Conservation (phyloP, 1,284 basidiomycete genomes). For the Naganishia cerealis region DNA sequence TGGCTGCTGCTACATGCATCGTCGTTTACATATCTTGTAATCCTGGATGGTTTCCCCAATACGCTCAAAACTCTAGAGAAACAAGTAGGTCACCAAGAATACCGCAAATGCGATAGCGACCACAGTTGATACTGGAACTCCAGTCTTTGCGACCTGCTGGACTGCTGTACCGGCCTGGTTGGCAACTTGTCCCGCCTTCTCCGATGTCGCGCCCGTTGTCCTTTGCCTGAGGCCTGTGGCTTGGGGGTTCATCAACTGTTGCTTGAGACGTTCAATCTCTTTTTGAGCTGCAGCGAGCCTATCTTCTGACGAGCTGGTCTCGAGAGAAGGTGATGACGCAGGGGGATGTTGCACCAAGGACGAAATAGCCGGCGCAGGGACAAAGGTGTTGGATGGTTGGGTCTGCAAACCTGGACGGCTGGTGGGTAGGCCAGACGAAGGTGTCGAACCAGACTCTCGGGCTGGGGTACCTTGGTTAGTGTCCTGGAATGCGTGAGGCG, state of each 20-base stretch:
- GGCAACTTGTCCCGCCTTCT: slow-evolving; percentile 1
- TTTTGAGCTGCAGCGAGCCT: slow-evolving; percentile 12
- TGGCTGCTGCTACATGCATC: neutral
- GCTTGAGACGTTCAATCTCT: slow-evolving; percentile 31
- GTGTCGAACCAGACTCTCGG: slow-evolving; percentile 10
- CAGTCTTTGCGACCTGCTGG: slow-evolving; percentile 19
- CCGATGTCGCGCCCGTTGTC: slow-evolving; percentile 11
- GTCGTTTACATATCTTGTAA: neutral
- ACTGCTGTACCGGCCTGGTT: slow-evolving; percentile 17
- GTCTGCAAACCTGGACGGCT: slow-evolving; percentile 13
- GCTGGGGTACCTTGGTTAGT: neutral
- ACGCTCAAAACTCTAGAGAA: slow-evolving; percentile 17
- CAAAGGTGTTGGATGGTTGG: slow-evolving; percentile 26
- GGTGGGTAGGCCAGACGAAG: neutral
- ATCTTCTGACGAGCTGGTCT: neutral
- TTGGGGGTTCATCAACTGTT: slow-evolving; percentile 18
- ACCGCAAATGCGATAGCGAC: slow-evolving; percentile 26
- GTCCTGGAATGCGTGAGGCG: slow-evolving; percentile 15
- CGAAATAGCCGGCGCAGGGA: slow-evolving; percentile 16
- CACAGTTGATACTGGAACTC: slow-evolving; percentile 27
- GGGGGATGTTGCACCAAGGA: slow-evolving; percentile 19
- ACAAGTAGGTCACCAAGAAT: slow-evolving; percentile 31
- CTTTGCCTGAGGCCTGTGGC: slow-evolving; percentile 31
- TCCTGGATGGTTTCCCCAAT: neutral
- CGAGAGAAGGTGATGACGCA: slow-evolving; percentile 17